These are phyloP conservation scores for Plasmopara muralis DNA, from an alignment of 352 stramenopile species.

Conservation along the genomic window DNA sequence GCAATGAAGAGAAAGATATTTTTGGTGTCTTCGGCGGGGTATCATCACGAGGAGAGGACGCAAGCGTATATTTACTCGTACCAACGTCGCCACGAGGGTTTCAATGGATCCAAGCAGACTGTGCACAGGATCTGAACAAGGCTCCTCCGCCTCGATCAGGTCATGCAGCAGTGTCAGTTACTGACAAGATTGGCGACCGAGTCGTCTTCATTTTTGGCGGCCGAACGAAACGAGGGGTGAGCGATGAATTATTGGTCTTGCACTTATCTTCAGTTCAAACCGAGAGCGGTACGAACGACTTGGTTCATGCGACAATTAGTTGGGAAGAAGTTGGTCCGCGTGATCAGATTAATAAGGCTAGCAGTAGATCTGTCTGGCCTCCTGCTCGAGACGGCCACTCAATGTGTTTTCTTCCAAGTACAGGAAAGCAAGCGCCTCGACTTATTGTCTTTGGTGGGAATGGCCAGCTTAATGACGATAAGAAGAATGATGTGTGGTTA, in stretches of 20 bases:
- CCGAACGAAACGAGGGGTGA: conserved; percentile 56
- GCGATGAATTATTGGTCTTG: conserved; percentile 35
- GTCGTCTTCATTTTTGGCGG: conserved; percentile 51
- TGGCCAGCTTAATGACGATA: conserved; percentile 57
- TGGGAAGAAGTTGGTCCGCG: conserved; percentile 23
- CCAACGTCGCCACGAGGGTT: conserved; percentile 11
- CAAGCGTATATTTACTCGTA: conserved; percentile 32
- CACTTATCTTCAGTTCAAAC: conserved; percentile 1
- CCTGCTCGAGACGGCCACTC: conserved; percentile 54
- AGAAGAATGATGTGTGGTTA: conserved; percentile 64
- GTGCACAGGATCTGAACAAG: conserved; percentile 8
- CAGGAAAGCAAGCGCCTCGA: conserved; percentile 3
- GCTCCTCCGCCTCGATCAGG: conserved; percentile 38
- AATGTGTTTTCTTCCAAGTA: conserved; percentile 29
- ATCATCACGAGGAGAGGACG: conserved; percentile 50
- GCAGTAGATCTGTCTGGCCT: conserved; percentile 18
- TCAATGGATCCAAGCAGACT: conserved; percentile 23
- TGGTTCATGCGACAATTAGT: conserved; percentile 5
- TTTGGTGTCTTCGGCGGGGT: conserved; percentile 57
- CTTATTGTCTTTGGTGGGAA: conserved; percentile 66
- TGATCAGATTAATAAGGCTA: not conserved
- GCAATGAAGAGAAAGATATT: conserved; percentile 1
- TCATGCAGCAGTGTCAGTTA: conserved; percentile 37
- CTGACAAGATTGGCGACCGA: conserved; percentile 1
- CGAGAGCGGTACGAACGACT: not conserved